Evolutionary conservation across 2,329 filamentous ascomycete genomes (phyloP).

Genomic region (Colletotrichum tropicicola): DNA sequence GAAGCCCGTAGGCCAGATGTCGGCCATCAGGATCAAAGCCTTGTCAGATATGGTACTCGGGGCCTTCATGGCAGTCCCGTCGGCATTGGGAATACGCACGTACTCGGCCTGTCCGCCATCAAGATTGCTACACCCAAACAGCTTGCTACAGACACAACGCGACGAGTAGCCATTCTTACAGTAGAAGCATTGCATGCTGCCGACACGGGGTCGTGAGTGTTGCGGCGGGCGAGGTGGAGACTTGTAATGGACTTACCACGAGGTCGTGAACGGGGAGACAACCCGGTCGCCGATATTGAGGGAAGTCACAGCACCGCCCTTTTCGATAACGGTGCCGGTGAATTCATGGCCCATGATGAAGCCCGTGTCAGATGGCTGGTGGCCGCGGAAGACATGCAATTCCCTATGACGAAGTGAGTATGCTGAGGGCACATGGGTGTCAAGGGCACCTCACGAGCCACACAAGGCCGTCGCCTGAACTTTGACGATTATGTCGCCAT

Average conservation of each 20-base stretch:
- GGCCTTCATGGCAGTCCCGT: conserved; percentile 81
- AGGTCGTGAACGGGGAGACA: conserved; percentile 84
- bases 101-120: conserved; percentile 87
- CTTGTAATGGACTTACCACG: conserved; percentile 63
- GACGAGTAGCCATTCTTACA: conserved; percentile 81
- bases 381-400: conserved; percentile 86
- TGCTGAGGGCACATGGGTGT: neutral
- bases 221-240: neutral
- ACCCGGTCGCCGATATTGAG: conserved; percentile 80
- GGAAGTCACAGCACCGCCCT: conserved; percentile 73
- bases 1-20: conserved; percentile 90
- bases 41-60: conserved; percentile 74
- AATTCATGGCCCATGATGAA: conserved; percentile 87
- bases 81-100: conserved; percentile 82
- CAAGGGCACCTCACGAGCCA: conserved; percentile 72
- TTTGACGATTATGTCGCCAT: conserved; percentile 82
- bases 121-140: conserved; percentile 76
- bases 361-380: conserved; percentile 73
- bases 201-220: neutral
- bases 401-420: conserved; percentile 62
- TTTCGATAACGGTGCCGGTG: conserved; percentile 76
- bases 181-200: conserved; percentile 80
- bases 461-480: conserved; percentile 86
- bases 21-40: conserved; percentile 86
- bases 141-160: conserved; percentile 73